A percentile compares a stretch with the other conserved stretches of the same genome.
Conservation (phyloP, 2,329 filamentous ascomycete genomes). For the Sordariomycetes sp. region DNA sequence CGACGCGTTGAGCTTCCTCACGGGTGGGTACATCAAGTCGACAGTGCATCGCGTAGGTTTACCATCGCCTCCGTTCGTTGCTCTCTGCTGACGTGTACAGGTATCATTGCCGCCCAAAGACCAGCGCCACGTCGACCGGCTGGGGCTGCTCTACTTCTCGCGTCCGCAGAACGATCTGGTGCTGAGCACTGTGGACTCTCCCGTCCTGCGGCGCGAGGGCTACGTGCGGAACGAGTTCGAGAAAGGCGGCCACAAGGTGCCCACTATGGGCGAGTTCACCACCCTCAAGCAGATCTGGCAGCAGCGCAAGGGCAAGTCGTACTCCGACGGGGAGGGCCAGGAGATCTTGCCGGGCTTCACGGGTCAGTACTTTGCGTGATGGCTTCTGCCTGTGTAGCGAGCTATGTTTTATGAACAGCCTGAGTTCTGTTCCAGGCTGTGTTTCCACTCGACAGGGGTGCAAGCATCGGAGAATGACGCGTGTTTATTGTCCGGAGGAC, state of each 20-base stretch:
- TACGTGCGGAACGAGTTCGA: constrained; percentile 28
- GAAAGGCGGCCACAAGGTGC: constrained; percentile 16
- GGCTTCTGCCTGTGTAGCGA: too few relatives aligned
- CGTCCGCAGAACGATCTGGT: constrained; percentile 29
- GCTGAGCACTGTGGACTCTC: constrained; percentile 26
- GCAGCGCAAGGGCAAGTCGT: constrained; percentile 16
- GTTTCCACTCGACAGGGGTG: too few relatives aligned
- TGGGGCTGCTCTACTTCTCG: constrained; percentile 42
- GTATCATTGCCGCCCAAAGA: constrained; percentile 28
- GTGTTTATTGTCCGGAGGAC: too few relatives aligned
- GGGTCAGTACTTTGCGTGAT: constrained; percentile 12
- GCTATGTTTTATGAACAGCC: too few relatives aligned
- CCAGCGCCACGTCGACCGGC: constrained; percentile 33
- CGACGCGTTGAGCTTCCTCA: constrained; percentile 37
- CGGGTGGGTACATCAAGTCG: constrained; percentile 35
- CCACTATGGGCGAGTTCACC: constrained; percentile 27
- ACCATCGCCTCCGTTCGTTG: background rate
- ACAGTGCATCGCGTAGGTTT: constrained; percentile 25
- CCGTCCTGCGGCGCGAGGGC: constrained; percentile 21
- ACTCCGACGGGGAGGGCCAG: constrained; percentile 17
- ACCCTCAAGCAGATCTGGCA: constrained; percentile 26
- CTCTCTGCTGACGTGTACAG: constrained; percentile 7
- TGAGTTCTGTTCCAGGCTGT: too few relatives aligned
- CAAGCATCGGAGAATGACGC: too few relatives aligned
- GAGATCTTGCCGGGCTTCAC: constrained; percentile 24